Conservation (phyloP, 768 basidiomycete species). For the Lentinula edodes region DNA sequence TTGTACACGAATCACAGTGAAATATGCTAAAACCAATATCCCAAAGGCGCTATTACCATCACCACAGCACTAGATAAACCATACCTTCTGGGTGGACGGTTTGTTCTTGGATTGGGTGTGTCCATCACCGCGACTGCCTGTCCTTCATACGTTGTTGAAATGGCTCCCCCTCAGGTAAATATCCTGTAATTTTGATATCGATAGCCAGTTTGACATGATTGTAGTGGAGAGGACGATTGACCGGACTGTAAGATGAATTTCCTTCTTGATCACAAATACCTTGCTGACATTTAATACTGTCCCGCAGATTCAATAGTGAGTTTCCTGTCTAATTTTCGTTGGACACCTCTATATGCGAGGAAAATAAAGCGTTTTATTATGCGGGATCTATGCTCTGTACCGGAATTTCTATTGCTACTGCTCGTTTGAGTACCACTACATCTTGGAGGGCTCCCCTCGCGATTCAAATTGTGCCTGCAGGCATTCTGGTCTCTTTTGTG, state of each 20-base stretch:
- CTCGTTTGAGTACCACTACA: constrained; percentile 24
- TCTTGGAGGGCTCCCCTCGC: constrained; percentile 50
- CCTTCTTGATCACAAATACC: constrained; percentile 12
- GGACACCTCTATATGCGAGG: neutral
- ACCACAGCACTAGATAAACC: constrained; percentile 35
- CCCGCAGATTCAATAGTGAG: constrained; percentile 17
- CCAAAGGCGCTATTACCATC: constrained; percentile 37
- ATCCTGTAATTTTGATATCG: neutral
- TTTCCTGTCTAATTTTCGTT: neutral
- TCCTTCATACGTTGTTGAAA: constrained; percentile 47
- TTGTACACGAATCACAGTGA: neutral
- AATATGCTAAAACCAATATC: too few species aligned
- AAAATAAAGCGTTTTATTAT: constrained; percentile 35
- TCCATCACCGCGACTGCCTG: constrained; percentile 38
- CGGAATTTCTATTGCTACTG: constrained; percentile 39
- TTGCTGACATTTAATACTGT: constrained; percentile 11
- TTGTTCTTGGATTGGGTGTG: constrained; percentile 51
- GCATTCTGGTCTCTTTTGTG: constrained; percentile 23
- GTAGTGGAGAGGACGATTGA: constrained; percentile 45
- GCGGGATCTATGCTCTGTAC: constrained; percentile 38
- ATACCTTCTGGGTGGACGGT: constrained; percentile 48
- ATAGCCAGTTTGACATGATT: neutral
- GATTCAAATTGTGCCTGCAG: constrained; percentile 44
- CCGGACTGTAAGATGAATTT: constrained; percentile 38
- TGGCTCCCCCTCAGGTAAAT: constrained; percentile 47